Conservation (phyloP, 495 filamentous ascomycete genomes). For the Penicillium soppii region DNA sequence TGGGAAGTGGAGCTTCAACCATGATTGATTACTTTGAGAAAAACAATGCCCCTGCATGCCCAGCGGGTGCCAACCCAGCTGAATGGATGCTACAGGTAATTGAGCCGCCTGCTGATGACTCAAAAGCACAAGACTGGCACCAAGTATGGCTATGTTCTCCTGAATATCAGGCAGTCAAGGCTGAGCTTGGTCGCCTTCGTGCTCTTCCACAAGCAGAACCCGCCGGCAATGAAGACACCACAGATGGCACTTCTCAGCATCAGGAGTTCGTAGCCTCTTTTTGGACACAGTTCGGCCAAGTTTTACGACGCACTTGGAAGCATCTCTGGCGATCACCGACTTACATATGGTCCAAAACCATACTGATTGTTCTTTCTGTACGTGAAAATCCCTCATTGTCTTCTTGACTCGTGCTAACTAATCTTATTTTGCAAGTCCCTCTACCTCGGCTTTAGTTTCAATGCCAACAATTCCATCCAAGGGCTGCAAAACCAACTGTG, state of each 20-base stretch:
- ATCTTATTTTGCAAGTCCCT: not conserved
- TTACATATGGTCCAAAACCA: not conserved
- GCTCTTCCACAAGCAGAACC: conserved; percentile 25
- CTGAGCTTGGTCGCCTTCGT: conserved; percentile 60
- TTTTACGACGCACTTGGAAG: conserved; percentile 30
- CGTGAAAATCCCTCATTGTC: conserved; percentile 47
- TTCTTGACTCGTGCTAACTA: not conserved
- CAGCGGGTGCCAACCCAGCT: not conserved
- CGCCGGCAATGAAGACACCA: not conserved
- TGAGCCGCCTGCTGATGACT: not conserved
- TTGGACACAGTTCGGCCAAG: conserved; percentile 33
- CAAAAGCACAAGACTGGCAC: conserved; percentile 52
- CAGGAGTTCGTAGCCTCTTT: conserved; percentile 40
- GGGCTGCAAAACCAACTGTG: conserved; percentile 78
- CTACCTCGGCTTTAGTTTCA: conserved; percentile 35
- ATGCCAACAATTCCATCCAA: conserved; percentile 58
- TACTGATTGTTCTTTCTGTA: not conserved
- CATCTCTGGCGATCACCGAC: conserved; percentile 49
- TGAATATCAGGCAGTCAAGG: conserved; percentile 59
- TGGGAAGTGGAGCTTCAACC: not conserved
- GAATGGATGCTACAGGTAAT: not conserved
- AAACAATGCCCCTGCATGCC: not conserved
- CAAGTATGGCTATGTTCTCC: conserved; percentile 65
- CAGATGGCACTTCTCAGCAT: conserved; percentile 7
- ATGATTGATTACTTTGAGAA: not conserved